Conservation (phyloP, 78 protist species). For the Polysphondylium violaceum region DNA sequence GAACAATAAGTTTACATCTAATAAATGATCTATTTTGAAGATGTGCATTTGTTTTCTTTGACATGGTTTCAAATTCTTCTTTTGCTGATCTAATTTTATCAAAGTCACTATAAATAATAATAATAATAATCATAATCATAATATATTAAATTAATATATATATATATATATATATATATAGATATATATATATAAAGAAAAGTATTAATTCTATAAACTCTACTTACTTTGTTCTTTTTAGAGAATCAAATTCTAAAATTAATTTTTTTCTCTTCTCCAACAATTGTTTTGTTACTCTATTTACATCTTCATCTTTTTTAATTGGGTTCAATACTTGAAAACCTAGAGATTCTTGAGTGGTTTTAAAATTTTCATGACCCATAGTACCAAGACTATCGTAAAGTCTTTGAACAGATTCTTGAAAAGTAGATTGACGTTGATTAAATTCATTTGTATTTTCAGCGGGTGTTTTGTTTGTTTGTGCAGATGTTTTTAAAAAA, state of each 20-base stretch:
- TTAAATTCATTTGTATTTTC: constrained; percentile 10
- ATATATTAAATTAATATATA: background rate
- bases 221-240: constrained; percentile 50
- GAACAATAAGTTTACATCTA: constrained; percentile 69
- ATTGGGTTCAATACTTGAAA: constrained; percentile 36
- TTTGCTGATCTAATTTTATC: constrained; percentile 32
- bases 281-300: constrained; percentile 57
- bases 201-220: background rate
- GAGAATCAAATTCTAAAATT: constrained; percentile 60
- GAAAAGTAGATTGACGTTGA: constrained; percentile 23
- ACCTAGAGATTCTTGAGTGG: constrained; percentile 16
- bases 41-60: constrained; percentile 53
- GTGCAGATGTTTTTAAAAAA: constrained; percentile 31
- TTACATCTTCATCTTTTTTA: constrained; percentile 49
- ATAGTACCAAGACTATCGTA: constrained; percentile 68
- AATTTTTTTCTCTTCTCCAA: constrained; percentile 66
- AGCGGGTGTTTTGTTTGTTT: background rate
- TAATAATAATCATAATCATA: too few species aligned
- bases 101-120: constrained; percentile 14
- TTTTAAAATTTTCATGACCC: constrained; percentile 52
- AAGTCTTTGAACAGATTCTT: constrained; percentile 75
- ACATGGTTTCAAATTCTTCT: constrained; percentile 44
- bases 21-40: constrained; percentile 59
- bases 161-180: background rate
- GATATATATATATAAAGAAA: background rate